Conservation (phyloP, 257 asterid species). For the Oldenlandia corymbosa region DNA sequence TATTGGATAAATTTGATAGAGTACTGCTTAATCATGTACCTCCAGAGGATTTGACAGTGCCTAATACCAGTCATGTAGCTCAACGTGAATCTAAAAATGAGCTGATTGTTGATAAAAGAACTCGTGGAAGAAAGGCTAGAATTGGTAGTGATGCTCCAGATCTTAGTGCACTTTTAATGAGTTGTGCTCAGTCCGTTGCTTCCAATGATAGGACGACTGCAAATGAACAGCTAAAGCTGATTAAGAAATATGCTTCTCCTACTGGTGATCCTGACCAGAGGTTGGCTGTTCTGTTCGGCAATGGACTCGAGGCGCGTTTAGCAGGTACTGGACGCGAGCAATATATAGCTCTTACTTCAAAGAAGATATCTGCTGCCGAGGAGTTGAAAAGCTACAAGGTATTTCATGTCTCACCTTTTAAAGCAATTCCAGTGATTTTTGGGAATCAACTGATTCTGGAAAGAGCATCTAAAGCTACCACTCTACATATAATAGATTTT, state of each 20-base stretch:
- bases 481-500: slow-evolving; percentile 20
- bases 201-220: slow-evolving; percentile 7
- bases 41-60: neutral
- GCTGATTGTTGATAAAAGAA: neutral
- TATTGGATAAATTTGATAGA: slow-evolving; percentile 1
- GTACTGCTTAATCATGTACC: slow-evolving; percentile 4
- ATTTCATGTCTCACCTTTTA: slow-evolving; percentile 3
- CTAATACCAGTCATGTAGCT: no score
- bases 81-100: neutral
- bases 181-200: slow-evolving; percentile 14
- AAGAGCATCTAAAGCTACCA: slow-evolving; percentile 5
- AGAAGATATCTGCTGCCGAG: slow-evolving; percentile 11
- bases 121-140: neutral
- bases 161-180: slow-evolving; percentile 4
- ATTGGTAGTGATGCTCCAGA: neutral
- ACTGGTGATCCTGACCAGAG: slow-evolving; percentile 19
- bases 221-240: slow-evolving; percentile 12
- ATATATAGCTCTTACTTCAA: slow-evolving; percentile 6
- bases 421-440: neutral
- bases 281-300: slow-evolving; percentile 4
- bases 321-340: slow-evolving; percentile 14
- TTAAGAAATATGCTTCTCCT: slow-evolving; percentile 14
- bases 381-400: slow-evolving; percentile 15
- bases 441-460: slow-evolving; percentile 13
- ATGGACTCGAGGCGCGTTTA: slow-evolving; percentile 18